Conservation (phyloP, 208 protist species). For the Acanthamoeba sp. region DNA sequence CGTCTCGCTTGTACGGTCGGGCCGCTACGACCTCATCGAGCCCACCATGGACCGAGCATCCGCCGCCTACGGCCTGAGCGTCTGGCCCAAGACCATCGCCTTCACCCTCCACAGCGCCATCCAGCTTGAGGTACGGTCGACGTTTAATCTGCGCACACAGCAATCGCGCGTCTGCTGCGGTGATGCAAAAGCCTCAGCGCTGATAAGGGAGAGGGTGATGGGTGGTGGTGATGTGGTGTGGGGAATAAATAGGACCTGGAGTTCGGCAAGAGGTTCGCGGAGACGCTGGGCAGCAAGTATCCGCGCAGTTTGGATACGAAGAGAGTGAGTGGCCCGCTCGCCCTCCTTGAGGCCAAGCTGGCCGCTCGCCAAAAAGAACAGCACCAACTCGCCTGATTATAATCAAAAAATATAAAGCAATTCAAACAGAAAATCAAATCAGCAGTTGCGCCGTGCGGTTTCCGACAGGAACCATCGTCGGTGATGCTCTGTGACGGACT, state of each 20-base stretch:
- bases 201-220: no score
- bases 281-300: neutral
- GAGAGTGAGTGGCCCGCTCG: neutral
- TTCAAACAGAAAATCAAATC: neutral
- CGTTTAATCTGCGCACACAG: neutral
- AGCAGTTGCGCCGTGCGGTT: no score
- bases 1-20: neutral
- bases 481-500: no score
- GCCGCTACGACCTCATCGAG: conserved; percentile 17
- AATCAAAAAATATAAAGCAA: neutral
- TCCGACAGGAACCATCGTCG: no score
- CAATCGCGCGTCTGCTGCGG: neutral
- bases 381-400: neutral
- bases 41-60: neutral
- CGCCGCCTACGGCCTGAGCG: neutral
- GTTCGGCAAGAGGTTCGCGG: neutral
- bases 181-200: neutral
- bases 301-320: neutral
- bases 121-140: neutral
- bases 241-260: neutral
- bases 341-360: neutral
- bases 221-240: neutral
- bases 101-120: neutral
- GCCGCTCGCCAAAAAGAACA: neutral
- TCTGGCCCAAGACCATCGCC: conserved; percentile 2